Percentiles rank a stretch among this genome's conserved stretches.
phyloP scores from a whole-genome alignment of 106 monocot species.

The Allium fistulosum region DNA sequence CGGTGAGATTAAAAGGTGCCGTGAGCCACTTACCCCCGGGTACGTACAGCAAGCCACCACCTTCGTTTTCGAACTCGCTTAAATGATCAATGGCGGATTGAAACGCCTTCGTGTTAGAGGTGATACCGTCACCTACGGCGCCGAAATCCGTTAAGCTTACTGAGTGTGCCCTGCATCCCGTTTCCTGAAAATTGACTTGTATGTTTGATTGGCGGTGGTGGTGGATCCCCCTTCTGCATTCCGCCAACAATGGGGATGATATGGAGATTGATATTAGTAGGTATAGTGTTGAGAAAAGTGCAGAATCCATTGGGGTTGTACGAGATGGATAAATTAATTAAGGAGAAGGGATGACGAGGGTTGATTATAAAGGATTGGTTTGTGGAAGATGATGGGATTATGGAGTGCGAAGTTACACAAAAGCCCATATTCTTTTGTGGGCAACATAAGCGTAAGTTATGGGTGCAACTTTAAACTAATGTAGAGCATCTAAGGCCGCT shows the following conservation, averaged over 20 bases:
- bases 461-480: too few relatives aligned
- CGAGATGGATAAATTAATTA: too few relatives aligned
- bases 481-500: too few relatives aligned
- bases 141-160: conserved; percentile 77
- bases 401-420: too few relatives aligned
- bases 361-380: too few relatives aligned
- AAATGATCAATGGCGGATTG: conserved; percentile 36
- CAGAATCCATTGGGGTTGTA: too few relatives aligned
- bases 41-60: conserved; percentile 53
- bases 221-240: not conserved
- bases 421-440: too few relatives aligned
- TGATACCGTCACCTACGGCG: conserved; percentile 68
- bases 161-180: conserved; percentile 51
- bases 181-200: not conserved
- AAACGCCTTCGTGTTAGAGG: conserved; percentile 77
- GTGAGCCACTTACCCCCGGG: conserved; percentile 60
- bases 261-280: too few relatives aligned
- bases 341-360: too few relatives aligned
- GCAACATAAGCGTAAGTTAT: too few relatives aligned
- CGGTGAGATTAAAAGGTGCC: conserved; percentile 56
- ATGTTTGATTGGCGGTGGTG: not conserved
- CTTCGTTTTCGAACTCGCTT: conserved; percentile 20
- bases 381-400: too few relatives aligned
- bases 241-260: not conserved
- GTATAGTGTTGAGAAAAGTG: too few relatives aligned